Percentiles rank a stretch among this genome's conserved stretches.
These are phyloP conservation scores for Antarctomyces pellizariae DNA, from an alignment of 495 filamentous ascomycete genomes.

Conservation along the genomic window DNA sequence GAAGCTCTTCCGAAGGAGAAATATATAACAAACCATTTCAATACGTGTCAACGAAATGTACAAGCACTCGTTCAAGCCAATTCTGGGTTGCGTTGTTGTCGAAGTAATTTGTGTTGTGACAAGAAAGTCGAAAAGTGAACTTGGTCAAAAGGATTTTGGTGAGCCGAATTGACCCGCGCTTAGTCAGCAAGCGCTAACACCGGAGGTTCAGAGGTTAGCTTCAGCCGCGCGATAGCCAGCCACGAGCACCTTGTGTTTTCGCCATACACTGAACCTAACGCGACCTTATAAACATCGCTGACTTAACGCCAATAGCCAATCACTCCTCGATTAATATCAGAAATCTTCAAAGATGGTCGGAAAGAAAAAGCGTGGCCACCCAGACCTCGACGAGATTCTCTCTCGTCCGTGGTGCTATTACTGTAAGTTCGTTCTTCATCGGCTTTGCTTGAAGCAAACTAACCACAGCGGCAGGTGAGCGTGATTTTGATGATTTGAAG, in stretches of 20 bases:
- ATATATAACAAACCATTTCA: no score
- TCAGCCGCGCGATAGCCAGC: no score
- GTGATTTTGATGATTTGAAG: slow-evolving; percentile 92
- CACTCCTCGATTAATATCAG: not conserved
- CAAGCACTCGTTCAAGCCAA: no score
- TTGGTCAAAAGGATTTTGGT: no score
- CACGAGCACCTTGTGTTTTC: not conserved
- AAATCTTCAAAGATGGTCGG: slow-evolving; percentile 28
- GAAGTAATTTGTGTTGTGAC: not conserved
- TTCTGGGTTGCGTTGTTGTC: no score
- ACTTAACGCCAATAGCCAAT: not conserved
- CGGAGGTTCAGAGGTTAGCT: no score
- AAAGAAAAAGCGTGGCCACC: slow-evolving; percentile 68
- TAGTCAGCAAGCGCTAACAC: no score
- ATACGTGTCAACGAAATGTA: no score
- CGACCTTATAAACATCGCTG: not conserved
- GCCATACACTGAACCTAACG: not conserved
- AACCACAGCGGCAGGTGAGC: slow-evolving; percentile 31
- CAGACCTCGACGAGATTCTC: slow-evolving; percentile 69
- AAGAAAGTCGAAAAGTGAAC: not conserved
- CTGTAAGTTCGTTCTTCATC: slow-evolving; percentile 25
- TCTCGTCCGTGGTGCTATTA: slow-evolving; percentile 94
- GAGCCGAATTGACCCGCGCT: no score
- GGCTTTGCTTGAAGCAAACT: slow-evolving; percentile 7
- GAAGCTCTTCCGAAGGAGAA: no score